phyloP scores from a whole-genome alignment of 345 rosid species.

The Heritiera fomes region DNA sequence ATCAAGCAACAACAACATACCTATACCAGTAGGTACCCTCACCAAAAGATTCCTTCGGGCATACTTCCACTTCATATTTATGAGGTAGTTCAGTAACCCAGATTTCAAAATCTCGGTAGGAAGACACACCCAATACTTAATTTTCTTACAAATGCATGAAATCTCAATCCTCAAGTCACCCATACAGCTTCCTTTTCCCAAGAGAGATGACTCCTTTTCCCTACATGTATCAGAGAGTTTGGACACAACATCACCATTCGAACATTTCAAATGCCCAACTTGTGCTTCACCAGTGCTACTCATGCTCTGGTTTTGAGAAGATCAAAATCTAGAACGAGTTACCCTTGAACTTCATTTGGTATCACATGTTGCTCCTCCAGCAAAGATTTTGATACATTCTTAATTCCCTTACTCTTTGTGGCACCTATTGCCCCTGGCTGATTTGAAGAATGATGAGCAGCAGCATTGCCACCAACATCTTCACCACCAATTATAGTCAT shows the following conservation, averaged over 20 bases:
- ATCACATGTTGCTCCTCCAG: slow-evolving; percentile 44
- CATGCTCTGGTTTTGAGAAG: slow-evolving; percentile 47
- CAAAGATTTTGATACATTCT: slow-evolving; percentile 34
- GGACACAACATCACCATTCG: slow-evolving; percentile 28
- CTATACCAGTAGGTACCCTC: slow-evolving; percentile 56
- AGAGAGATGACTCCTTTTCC: slow-evolving; percentile 29
- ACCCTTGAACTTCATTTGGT: slow-evolving; percentile 46
- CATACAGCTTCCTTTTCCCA: slow-evolving; percentile 32
- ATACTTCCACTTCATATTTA: slow-evolving; percentile 66
- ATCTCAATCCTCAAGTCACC: slow-evolving; percentile 28
- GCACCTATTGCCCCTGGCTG: slow-evolving; percentile 34
- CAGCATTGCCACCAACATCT: slow-evolving; percentile 25
- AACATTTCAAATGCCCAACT: slow-evolving; percentile 29
- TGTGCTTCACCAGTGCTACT: slow-evolving; percentile 31
- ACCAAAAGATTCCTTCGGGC: slow-evolving; percentile 57
- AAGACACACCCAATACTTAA: slow-evolving; percentile 65
- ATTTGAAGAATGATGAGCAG: too few relatives aligned
- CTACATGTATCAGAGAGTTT: slow-evolving; percentile 22
- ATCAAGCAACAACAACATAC: slow-evolving; percentile 46
- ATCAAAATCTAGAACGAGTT: slow-evolving; percentile 74
- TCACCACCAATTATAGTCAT: slow-evolving; percentile 19
- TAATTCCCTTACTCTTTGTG: slow-evolving; percentile 48
- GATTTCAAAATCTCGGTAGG: slow-evolving; percentile 46
- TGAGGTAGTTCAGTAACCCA: slow-evolving; percentile 44
- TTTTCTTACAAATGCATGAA: slow-evolving; percentile 60